Evolutionary conservation across 2,329 filamentous ascomycete species (phyloP).

Genomic region (Nannizziopsis arthrosporioides): DNA sequence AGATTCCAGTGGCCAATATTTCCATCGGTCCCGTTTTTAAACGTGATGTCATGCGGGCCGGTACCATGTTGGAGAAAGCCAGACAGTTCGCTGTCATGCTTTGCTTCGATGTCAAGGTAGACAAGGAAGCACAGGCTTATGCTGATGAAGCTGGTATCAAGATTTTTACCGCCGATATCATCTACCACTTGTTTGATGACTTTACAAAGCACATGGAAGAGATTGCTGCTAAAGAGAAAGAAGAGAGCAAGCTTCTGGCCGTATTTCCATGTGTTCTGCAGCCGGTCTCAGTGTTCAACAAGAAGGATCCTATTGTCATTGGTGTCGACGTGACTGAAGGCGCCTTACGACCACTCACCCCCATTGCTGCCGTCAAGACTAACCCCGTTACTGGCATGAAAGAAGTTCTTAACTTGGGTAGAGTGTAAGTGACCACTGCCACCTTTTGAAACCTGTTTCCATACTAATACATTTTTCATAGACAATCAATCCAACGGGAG

Average conservation of each 20-base stretch:
- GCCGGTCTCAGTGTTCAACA: slow-evolving; percentile 94
- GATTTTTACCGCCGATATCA: slow-evolving; percentile 97
- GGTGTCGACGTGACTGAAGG: slow-evolving; percentile 95
- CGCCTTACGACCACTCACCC: slow-evolving; percentile 72
- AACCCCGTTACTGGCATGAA: slow-evolving; percentile 69
- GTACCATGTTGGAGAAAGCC: slow-evolving; percentile 90
- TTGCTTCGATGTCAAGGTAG: slow-evolving; percentile 98
- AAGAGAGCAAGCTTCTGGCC: slow-evolving; percentile 86
- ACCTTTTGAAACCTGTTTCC: slow-evolving; percentile 10
- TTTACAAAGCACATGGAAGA: slow-evolving; percentile 92
- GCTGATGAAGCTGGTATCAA: slow-evolving; percentile 92
- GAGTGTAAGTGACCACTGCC: slow-evolving; percentile 61
- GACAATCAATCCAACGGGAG: slow-evolving; percentile 91
- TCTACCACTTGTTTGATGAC: slow-evolving; percentile 94
- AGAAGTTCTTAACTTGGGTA: slow-evolving; percentile 72
- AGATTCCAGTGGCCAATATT: slow-evolving; percentile 95
- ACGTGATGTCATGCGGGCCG: slow-evolving; percentile 87
- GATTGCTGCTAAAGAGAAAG: slow-evolving; percentile 81
- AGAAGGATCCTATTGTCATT: slow-evolving; percentile 87
- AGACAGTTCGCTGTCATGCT: slow-evolving; percentile 98
- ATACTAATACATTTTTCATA: slow-evolving; percentile 33
- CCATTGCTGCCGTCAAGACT: slow-evolving; percentile 73
- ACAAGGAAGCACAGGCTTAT: slow-evolving; percentile 85
- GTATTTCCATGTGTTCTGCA: slow-evolving; percentile 92
- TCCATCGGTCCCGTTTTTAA: slow-evolving; percentile 97